Evolutionary conservation across 106 monocot species (phyloP).

Genomic region (Gastrodia elata): DNA sequence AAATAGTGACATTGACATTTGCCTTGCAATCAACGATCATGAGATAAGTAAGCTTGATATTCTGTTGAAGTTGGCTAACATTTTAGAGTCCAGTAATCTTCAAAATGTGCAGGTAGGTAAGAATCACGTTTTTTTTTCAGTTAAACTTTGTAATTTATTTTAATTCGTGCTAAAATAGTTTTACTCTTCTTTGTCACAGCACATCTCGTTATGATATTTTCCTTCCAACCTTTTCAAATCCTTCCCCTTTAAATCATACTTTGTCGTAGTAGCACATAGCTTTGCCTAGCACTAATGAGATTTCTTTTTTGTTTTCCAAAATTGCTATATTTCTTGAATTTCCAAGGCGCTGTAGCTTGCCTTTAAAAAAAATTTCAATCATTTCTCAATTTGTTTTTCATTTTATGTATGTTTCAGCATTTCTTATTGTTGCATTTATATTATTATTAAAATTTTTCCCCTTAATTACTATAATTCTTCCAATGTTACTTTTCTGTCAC

Average conservation of each 20-base stretch:
- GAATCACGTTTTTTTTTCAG: background rate
- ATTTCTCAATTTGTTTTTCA: background rate
- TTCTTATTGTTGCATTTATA: background rate
- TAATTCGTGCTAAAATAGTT: background rate
- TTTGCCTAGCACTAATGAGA: background rate
- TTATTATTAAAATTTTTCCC: background rate
- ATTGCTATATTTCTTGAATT: background rate
- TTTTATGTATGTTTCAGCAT: background rate
- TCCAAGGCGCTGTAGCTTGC: background rate
- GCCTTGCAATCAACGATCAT: constrained; percentile 62
- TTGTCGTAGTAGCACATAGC: background rate
- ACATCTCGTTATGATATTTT: background rate
- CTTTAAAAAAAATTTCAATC: background rate
- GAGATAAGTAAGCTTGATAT: constrained; percentile 71
- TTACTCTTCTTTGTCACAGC: background rate
- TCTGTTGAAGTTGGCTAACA: constrained; percentile 74
- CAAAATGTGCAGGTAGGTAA: constrained; percentile 80
- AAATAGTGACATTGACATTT: constrained; percentile 94
- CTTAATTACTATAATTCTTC: background rate
- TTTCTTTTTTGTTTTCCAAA: background rate
- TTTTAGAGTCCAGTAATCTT: constrained; percentile 64
- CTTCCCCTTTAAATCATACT: background rate
- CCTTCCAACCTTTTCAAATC: background rate
- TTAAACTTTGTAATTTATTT: background rate
- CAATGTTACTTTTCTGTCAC: background rate